These are phyloP conservation scores for Backusella psychrophila DNA, from an alignment of 192 early-diverging fungal species.

Conservation along the genomic window DNA sequence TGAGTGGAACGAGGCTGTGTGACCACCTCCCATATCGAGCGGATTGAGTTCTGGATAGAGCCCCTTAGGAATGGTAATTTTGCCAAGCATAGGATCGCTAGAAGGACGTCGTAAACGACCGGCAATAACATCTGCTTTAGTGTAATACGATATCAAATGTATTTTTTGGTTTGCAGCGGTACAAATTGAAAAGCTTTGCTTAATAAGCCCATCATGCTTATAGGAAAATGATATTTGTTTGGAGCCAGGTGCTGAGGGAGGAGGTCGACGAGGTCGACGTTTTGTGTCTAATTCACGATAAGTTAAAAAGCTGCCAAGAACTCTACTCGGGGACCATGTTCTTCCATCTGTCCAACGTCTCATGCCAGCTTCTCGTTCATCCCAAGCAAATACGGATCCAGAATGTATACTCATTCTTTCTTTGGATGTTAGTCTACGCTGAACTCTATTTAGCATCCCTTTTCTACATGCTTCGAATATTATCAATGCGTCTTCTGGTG, in stretches of 20 bases:
- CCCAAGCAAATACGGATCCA: constrained; percentile 88
- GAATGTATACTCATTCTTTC: constrained; percentile 82
- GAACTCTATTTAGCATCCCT: constrained; percentile 68
- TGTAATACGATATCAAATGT: constrained; percentile 89
- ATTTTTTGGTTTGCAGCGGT: constrained; percentile 76
- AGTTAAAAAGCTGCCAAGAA: constrained; percentile 85
- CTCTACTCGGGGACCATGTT: constrained; percentile 85
- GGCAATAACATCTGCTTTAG: constrained; percentile 68
- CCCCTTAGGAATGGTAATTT: constrained; percentile 71
- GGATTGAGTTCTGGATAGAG: constrained; percentile 77
- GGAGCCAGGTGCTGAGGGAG: background rate
- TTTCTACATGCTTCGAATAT: constrained; percentile 88
- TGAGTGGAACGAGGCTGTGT: constrained; percentile 11
- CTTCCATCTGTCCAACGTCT: constrained; percentile 91
- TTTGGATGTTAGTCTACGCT: constrained; percentile 73
- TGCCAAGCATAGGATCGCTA: constrained; percentile 57
- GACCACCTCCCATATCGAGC: constrained; percentile 25
- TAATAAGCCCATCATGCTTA: constrained; percentile 80
- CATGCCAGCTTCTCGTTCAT: constrained; percentile 89
- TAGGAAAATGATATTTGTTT: constrained; percentile 38
- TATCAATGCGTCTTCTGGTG: constrained; percentile 81
- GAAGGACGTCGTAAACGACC: constrained; percentile 66
- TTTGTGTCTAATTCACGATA: constrained; percentile 82
- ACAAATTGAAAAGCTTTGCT: constrained; percentile 85
- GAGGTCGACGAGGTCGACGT: constrained; percentile 40